These are phyloP conservation scores for Amanita rubescens DNA, from an alignment of 768 basidiomycete species.

Conservation along the genomic window DNA sequence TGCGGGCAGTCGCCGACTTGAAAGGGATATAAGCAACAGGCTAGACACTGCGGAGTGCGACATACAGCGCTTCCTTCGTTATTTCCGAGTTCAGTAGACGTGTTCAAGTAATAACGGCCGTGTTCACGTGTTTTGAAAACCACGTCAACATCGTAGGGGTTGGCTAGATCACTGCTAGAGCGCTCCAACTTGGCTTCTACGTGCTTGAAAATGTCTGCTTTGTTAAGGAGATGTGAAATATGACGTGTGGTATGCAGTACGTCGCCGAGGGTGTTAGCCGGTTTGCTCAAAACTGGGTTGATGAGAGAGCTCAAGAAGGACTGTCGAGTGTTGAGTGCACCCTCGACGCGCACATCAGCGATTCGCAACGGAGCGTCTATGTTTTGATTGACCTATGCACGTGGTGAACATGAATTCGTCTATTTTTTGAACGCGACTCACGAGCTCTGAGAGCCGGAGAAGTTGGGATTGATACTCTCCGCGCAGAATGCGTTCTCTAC, in stretches of 20 bases:
- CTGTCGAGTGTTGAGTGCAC: slow-evolving; percentile 63
- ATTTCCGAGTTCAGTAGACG: slow-evolving; percentile 87
- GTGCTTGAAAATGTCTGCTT: slow-evolving; percentile 71
- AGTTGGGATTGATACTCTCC: slow-evolving; percentile 76
- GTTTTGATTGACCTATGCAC: slow-evolving; percentile 55
- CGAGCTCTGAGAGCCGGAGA: slow-evolving; percentile 54
- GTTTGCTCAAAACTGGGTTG: slow-evolving; percentile 42
- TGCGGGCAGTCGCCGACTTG: slow-evolving; percentile 67
- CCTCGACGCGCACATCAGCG: slow-evolving; percentile 74
- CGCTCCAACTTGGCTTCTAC: slow-evolving; percentile 60
- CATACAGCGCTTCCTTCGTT: slow-evolving; percentile 90
- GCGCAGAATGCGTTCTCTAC: slow-evolving; percentile 56
- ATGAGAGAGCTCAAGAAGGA: slow-evolving; percentile 80
- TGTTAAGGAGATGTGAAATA: slow-evolving; percentile 56
- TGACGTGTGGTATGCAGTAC: slow-evolving; percentile 64
- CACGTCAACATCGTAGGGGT: slow-evolving; percentile 65
- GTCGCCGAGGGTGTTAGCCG: slow-evolving; percentile 42
- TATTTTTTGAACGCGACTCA: slow-evolving; percentile 24
- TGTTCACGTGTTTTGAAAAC: slow-evolving; percentile 73
- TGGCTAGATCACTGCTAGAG: slow-evolving; percentile 44
- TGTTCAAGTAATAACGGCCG: slow-evolving; percentile 70
- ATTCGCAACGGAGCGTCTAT: slow-evolving; percentile 60
- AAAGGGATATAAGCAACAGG: neutral
- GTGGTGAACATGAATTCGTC: neutral
- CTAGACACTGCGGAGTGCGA: slow-evolving; percentile 10